Evolutionary conservation across 2,329 filamentous ascomycete genomes (phyloP), one percentile per base, ranked within the genome.

Genomic region (Phialophora macrospora): DNA sequence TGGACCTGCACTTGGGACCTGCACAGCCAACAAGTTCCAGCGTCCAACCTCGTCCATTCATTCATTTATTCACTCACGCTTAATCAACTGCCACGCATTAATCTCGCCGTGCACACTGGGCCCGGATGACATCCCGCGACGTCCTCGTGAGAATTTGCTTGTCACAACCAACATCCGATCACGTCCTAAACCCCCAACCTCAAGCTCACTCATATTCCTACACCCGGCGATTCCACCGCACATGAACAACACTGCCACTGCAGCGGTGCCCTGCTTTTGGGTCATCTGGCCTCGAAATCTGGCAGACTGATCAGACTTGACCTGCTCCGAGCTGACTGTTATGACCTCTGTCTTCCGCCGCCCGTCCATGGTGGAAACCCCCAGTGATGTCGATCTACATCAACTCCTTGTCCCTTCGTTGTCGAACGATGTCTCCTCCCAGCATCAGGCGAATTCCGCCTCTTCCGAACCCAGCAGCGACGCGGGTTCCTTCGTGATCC

Each of bases 401-500:
- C 71, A 72, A 66, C 65, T 72, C 52, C 68, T 72, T 24, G 70
- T 72, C 17, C 70, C 71, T 11, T 70, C 70, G 26, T 63, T 66
- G 6, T 62, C 70, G 26, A 66, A 62, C 58, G 67, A 71, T 61
- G 63, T 63, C 38, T 67, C 67, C 49, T 62, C 61, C 58, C 55
- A 57, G 12, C 65, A 67, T 46, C 66, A 68, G 20, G 63, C 68
- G 20, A 67, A 67, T 55, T 68, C 70, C 54, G 63, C 66, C 32
- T 68, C 70, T 26, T 72, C 65, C 55, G 66, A 66, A 51, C 64
- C 68, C 46, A 66, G 64, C 61, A 72, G 71, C 52, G 71, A 75
- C 67, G 72, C 71, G 3, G 77, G 79, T 60, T 80, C 79, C 2
- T 81, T 80, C 65, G 80, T 81, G 63, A 80, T 81, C 61, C 78